phyloP scores from a whole-genome alignment of 192 early-diverging fungal genomes.

The Rhizoclosmatium globosum region DNA sequence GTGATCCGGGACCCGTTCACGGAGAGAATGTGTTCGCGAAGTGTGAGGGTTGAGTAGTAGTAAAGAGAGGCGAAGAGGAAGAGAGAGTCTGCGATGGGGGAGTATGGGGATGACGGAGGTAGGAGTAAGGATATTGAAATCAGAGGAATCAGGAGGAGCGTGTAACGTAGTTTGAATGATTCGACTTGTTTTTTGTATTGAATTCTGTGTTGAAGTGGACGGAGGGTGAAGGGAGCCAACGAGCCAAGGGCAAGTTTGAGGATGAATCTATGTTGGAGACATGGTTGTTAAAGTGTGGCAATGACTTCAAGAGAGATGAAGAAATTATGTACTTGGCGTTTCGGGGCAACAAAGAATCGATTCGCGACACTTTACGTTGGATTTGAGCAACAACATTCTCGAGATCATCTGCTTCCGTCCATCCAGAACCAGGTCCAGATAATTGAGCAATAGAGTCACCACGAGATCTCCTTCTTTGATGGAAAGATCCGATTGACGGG shows the following conservation, averaged over 20 bases:
- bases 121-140: conserved; percentile 38
- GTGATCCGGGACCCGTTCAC: conserved; percentile 54
- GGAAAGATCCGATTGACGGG: conserved; percentile 2
- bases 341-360: conserved; percentile 49
- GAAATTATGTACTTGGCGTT: conserved; percentile 45
- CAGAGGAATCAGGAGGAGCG: conserved; percentile 34
- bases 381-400: neutral
- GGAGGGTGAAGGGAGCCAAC: conserved; percentile 48
- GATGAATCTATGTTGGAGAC: conserved; percentile 40
- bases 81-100: conserved; percentile 40
- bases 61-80: conserved; percentile 49
- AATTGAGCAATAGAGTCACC: too few relatives aligned
- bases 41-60: conserved; percentile 54
- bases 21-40: conserved; percentile 53
- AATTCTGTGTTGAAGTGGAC: conserved; percentile 44
- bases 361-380: conserved; percentile 28
- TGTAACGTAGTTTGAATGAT: conserved; percentile 50
- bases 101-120: neutral
- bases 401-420: neutral
- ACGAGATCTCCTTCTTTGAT: too few relatives aligned
- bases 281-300: neutral
- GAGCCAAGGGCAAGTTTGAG: conserved; percentile 51
- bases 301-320: conserved; percentile 9
- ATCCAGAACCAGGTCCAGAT: neutral
- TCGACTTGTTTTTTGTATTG: conserved; percentile 58